These are phyloP conservation scores for Candida boidinii DNA, from an alignment of 805 yeast genomes.

Conservation along the genomic window DNA sequence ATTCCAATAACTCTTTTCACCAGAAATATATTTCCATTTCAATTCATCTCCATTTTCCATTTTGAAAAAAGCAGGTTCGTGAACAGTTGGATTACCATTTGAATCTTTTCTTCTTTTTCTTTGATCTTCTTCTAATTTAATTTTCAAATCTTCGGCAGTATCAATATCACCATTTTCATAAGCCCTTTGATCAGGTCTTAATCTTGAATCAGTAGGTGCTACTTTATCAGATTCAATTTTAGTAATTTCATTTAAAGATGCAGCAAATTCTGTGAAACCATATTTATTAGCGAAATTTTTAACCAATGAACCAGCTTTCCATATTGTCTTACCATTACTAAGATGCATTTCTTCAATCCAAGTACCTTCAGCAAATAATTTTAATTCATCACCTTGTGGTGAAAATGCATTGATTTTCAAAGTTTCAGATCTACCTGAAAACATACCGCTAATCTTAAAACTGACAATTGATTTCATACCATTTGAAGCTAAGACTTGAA, in stretches of 20 bases:
- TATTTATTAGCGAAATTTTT: constrained; percentile 53
- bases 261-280: constrained; percentile 82
- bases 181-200: constrained; percentile 74
- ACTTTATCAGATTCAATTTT: constrained; percentile 51
- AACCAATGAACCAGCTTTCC: constrained; percentile 67
- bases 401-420: constrained; percentile 37
- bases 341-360: constrained; percentile 71
- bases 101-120: constrained; percentile 60
- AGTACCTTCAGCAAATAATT: constrained; percentile 47
- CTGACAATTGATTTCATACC: constrained; percentile 64
- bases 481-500: constrained; percentile 58
- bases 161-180: constrained; percentile 67
- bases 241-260: constrained; percentile 74
- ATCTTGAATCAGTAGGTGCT: constrained; percentile 84
- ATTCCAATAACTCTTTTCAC: constrained; percentile 69
- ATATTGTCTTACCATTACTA: constrained; percentile 30
- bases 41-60: constrained; percentile 27
- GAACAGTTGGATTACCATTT: constrained; percentile 34
- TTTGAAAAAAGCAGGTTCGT: constrained; percentile 58
- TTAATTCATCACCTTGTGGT: constrained; percentile 24
- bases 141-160: constrained; percentile 63
- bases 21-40: constrained; percentile 45
- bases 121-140: constrained; percentile 69
- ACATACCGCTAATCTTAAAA: constrained; percentile 78
- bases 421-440: constrained; percentile 77